These are phyloP conservation scores for Monosporascus sp. DNA, from an alignment of 2,329 filamentous ascomycete genomes.

Conservation along the genomic window DNA sequence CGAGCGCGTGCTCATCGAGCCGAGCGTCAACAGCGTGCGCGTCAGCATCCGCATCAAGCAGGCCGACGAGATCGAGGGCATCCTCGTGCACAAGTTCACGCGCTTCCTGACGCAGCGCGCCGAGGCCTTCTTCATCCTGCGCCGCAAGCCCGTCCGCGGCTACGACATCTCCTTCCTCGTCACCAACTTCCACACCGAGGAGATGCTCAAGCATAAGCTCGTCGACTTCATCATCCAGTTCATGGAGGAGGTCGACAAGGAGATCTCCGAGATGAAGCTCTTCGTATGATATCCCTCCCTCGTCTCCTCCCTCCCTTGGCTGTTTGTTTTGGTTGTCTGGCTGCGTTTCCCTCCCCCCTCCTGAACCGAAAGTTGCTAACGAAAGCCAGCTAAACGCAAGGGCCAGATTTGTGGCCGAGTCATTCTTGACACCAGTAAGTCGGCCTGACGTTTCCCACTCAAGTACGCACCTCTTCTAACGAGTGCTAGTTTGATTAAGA, in stretches of 20 bases:
- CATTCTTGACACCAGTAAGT: conserved; percentile 86
- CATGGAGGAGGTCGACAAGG: conserved; percentile 99
- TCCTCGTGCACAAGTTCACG: conserved; percentile 97
- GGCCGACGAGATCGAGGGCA: conserved; percentile 97
- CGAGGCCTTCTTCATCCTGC: conserved; percentile 93
- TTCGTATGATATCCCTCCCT: conserved; percentile 64
- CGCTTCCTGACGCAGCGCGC: conserved; percentile 93
- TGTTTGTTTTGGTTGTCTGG: conserved; percentile 10
- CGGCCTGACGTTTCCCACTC: too few species aligned
- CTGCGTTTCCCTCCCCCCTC: background rate
- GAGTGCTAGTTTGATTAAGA: too few species aligned
- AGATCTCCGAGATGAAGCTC: conserved; percentile 99
- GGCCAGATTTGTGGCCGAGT: conserved; percentile 96
- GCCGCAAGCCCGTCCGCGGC: conserved; percentile 94
- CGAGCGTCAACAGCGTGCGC: conserved; percentile 92
- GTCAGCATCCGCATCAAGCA: conserved; percentile 99
- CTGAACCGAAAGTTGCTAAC: conserved; percentile 2
- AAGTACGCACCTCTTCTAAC: too few species aligned
- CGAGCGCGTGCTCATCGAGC: conserved; percentile 92
- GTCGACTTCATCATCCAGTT: conserved; percentile 99
- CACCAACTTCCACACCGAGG: conserved; percentile 97
- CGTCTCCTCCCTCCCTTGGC: background rate
- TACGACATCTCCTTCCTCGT: conserved; percentile 99
- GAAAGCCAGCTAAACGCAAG: conserved; percentile 78
- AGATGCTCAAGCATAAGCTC: conserved; percentile 98